Evolutionary conservation across 2,329 filamentous ascomycete genomes (phyloP).

Genomic region (Penicillium sp.): DNA sequence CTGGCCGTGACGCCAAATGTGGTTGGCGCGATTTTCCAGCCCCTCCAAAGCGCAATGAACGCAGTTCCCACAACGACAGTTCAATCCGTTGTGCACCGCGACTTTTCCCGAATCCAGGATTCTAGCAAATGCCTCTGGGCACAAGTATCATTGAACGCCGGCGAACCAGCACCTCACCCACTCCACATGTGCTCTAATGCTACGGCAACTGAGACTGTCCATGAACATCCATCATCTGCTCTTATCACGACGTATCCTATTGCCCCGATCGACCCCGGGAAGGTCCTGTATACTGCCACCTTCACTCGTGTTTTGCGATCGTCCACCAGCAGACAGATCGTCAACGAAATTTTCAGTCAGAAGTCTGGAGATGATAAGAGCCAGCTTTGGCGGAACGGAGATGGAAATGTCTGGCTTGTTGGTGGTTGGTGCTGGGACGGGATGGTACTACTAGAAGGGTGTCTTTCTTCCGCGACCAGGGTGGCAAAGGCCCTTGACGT

Average conservation of each 20-base stretch:
- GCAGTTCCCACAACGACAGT: constrained; percentile 33
- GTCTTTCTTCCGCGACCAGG: constrained; percentile 50
- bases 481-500: constrained; percentile 49
- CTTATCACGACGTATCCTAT: constrained; percentile 7
- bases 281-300: constrained; percentile 6
- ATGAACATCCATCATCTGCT: constrained; percentile 6
- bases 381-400: constrained; percentile 46
- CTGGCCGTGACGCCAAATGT: constrained; percentile 49
- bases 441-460: constrained; percentile 55
- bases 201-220: constrained; percentile 1
- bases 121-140: constrained; percentile 6
- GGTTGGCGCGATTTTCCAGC: constrained; percentile 41
- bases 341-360: constrained; percentile 2
- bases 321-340: constrained; percentile 4
- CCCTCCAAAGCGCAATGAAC: constrained; percentile 23
- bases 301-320: constrained; percentile 9
- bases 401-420: constrained; percentile 47
- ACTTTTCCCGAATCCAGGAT: constrained; percentile 15
- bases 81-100: constrained; percentile 32
- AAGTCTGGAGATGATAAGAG: neutral
- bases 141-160: neutral
- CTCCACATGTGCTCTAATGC: constrained; percentile 6
- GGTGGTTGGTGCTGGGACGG: constrained; percentile 59
- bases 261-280: constrained; percentile 2
- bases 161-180: constrained; percentile 1